A percentile compares a stretch with the other conserved stretches of the same genome.
Evolutionary conservation across 2,329 filamentous ascomycete species (phyloP).

Genomic region (Fusarium buharicum): DNA sequence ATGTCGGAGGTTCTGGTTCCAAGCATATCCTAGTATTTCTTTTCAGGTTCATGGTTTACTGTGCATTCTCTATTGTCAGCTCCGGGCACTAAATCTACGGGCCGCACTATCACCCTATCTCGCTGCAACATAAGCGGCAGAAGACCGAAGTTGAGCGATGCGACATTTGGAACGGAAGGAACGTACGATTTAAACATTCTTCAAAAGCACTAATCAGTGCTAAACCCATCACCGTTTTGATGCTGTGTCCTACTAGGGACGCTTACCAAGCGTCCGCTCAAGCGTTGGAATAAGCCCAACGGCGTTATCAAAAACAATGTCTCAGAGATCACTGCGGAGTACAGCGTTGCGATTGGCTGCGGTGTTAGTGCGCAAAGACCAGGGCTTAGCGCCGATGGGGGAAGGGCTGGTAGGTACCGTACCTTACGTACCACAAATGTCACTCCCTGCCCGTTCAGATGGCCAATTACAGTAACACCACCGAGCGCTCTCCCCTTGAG

Average conservation of each 20-base stretch:
- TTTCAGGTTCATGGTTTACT: conserved; percentile 7
- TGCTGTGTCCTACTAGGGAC: conserved; percentile 21
- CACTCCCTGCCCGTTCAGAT: conserved; percentile 16
- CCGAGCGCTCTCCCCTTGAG: conserved; percentile 17
- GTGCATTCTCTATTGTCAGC: conserved; percentile 11
- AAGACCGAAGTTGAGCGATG: conserved; percentile 4
- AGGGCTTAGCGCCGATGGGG: conserved; percentile 34
- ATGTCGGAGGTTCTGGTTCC: background rate
- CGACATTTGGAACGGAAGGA: conserved; percentile 13
- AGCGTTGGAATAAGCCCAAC: conserved; percentile 34
- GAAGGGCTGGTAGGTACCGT: conserved; percentile 18
- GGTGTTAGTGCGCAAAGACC: conserved; percentile 5
- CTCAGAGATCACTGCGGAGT: conserved; percentile 20
- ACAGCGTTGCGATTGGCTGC: conserved; percentile 33
- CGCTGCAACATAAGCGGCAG: conserved; percentile 9
- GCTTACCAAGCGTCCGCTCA: conserved; percentile 24
- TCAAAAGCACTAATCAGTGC: conserved; percentile 13
- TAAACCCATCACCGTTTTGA: conserved; percentile 15
- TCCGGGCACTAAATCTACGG: conserved; percentile 22
- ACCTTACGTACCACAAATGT: conserved; percentile 9
- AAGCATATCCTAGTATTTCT: conserved; percentile 12
- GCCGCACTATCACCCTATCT: conserved; percentile 15
- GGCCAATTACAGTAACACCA: conserved; percentile 13
- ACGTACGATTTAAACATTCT: conserved; percentile 34
- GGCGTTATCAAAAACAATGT: conserved; percentile 41